Base-by-base conservation (phyloP, 352 stramenopile species). In the Globisporangium polare region DNA sequence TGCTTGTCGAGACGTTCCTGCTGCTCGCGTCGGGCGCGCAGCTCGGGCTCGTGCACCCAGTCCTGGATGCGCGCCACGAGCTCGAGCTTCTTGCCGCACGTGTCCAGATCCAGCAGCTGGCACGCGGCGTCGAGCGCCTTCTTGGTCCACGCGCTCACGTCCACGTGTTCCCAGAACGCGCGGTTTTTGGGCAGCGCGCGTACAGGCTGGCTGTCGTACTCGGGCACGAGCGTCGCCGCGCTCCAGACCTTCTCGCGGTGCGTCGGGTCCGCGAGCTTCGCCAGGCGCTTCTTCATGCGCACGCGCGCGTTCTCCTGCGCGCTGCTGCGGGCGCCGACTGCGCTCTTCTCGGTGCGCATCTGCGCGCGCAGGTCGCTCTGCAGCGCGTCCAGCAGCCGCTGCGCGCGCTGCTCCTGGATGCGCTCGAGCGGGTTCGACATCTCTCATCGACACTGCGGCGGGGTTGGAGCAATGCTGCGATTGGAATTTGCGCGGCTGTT, bases 61-160 rank as follows among this genome's bases (percentile, higher is more conserved):
- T 89, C 83, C 62, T 90, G 79, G 22, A 92, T 74, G 8, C 79
- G 70, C 51, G 80, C 78, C 22, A 90, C 58, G 18, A 92, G 55
- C 58, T 89, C 79, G 5, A 71, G 53, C 51, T 90, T 92, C 58
- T 86, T 89, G 9, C 77, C 79, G 6, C 53, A 52, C 8, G 45
- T 52, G 6, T 69, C 68, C 39, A 92, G 67, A 61, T 88, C 80
- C 22, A 92, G 60, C 20, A 92, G 70, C 51, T 65, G 66, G 22
- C 79, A 89, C 0, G 78, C 80, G 10, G 71, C 77, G 13, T 88
- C 72, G 20, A 92, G 70, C 52, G 85, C 73, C 29, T 58, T 29
- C 55, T 83, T 86, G 46, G 69, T 77, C 77, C 79, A 89, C 22
- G 27, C 26, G 0, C 68, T 76, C 39, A 92, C 72, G 45, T 85